phyloP scores from a whole-genome alignment of 768 basidiomycete genomes.

The Agaricus sinodeliciosus region DNA sequence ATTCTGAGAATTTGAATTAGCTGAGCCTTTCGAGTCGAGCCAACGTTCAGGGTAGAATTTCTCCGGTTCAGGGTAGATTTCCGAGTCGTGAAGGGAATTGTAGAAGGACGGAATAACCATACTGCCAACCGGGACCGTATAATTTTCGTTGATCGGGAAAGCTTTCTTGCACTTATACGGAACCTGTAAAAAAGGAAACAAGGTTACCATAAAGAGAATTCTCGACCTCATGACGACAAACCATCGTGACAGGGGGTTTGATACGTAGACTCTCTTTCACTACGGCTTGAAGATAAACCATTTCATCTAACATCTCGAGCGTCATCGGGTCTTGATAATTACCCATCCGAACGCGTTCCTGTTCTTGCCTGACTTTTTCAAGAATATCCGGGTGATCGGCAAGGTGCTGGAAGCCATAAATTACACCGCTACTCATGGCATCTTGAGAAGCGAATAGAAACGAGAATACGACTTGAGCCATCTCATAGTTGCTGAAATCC shows the following conservation, averaged over 20 bases:
- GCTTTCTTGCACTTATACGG: conserved; percentile 88
- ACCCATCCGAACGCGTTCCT: conserved; percentile 73
- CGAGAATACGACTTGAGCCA: conserved; percentile 94
- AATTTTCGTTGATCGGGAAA: conserved; percentile 89
- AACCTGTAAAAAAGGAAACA: conserved; percentile 43
- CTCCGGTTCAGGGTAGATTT: conserved; percentile 84
- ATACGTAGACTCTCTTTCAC: conserved; percentile 91
- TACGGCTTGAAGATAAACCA: conserved; percentile 88
- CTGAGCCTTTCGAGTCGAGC: conserved; percentile 75
- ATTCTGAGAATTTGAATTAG: conserved; percentile 85
- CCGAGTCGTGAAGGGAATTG: conserved; percentile 86
- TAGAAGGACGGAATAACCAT: conserved; percentile 96
- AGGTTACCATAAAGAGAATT: conserved; percentile 11
- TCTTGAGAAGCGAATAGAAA: conserved; percentile 97
- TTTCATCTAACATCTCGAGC: conserved; percentile 84
- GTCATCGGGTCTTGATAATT: conserved; percentile 74
- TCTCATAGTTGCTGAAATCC: conserved; percentile 90
- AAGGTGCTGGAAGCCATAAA: conserved; percentile 94
- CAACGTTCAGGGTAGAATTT: conserved; percentile 84
- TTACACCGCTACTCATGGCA: conserved; percentile 95
- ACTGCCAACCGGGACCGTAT: conserved; percentile 84
- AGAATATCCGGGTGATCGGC: conserved; percentile 88
- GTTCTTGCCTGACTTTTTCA: conserved; percentile 87
- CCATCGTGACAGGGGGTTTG: conserved; percentile 96
- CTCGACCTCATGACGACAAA: conserved; percentile 23